Conservation (phyloP, 805 yeast species). For the Cyberlindnera japonica region DNA sequence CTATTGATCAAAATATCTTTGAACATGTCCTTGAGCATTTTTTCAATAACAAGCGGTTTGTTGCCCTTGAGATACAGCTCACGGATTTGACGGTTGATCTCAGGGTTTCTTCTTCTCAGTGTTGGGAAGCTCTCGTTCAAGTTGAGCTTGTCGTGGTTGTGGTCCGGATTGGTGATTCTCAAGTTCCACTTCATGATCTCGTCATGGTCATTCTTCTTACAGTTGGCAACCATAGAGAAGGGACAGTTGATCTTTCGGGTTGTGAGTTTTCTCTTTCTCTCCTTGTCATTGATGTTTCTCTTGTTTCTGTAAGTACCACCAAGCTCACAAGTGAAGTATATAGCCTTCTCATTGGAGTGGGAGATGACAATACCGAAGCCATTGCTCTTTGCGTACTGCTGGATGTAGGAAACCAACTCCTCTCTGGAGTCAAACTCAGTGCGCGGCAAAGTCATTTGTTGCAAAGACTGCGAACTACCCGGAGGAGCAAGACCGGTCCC, state of each 20-base stretch:
- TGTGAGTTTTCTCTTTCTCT: slow-evolving; percentile 29
- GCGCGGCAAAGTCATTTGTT: slow-evolving; percentile 25
- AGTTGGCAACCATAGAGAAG: slow-evolving; percentile 30
- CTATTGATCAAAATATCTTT: slow-evolving; percentile 28
- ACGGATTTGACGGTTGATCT: slow-evolving; percentile 30
- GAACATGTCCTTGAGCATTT: slow-evolving; percentile 23
- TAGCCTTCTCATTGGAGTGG: slow-evolving; percentile 31
- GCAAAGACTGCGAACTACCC: slow-evolving; percentile 17
- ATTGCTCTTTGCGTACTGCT: slow-evolving; percentile 28
- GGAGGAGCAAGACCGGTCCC: slow-evolving; percentile 13
- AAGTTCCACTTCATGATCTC: slow-evolving; percentile 27
- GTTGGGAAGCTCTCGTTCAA: slow-evolving; percentile 29
- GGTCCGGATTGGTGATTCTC: slow-evolving; percentile 27
- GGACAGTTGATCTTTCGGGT: slow-evolving; percentile 31
- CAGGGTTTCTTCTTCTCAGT: slow-evolving; percentile 32
- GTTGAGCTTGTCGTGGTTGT: slow-evolving; percentile 29
- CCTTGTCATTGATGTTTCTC: slow-evolving; percentile 30
- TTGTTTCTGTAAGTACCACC: slow-evolving; percentile 31
- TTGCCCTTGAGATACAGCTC: slow-evolving; percentile 28
- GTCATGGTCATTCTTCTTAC: slow-evolving; percentile 28
- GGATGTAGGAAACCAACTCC: slow-evolving; percentile 26
- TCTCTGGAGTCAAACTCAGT: slow-evolving; percentile 25
- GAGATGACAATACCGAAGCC: slow-evolving; percentile 32
- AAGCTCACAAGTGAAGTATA: slow-evolving; percentile 30
- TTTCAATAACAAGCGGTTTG: slow-evolving; percentile 29